Percentiles rank a stretch among this genome's conserved stretches.
These are phyloP conservation scores for Nyctanthes arbortristis DNA, from an alignment of 257 asterid species.

Conservation along the genomic window DNA sequence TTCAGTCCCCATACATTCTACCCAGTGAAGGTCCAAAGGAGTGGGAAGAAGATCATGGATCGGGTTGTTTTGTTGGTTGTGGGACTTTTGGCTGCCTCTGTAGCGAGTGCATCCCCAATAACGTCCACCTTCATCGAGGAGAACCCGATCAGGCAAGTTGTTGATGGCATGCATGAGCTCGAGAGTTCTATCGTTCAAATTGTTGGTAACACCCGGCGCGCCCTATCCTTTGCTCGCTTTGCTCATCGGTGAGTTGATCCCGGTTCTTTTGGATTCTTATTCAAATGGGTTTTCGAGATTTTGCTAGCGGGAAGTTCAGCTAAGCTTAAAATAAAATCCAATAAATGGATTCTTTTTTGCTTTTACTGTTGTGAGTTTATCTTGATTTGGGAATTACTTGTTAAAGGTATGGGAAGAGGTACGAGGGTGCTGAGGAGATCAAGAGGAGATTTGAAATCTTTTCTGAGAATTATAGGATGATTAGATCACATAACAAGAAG, in stretches of 20 bases:
- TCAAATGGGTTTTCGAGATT: not conserved
- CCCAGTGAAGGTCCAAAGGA: not conserved
- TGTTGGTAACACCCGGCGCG: slow-evolving; percentile 70
- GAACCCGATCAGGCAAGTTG: slow-evolving; percentile 92
- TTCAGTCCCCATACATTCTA: not conserved
- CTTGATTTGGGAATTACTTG: slow-evolving; percentile 9
- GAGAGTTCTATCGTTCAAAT: slow-evolving; percentile 53
- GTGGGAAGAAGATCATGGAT: slow-evolving; percentile 38
- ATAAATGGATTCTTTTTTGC: too few species aligned
- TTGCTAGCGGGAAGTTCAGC: not conserved
- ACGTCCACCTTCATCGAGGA: slow-evolving; percentile 40
- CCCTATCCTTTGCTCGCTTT: slow-evolving; percentile 79
- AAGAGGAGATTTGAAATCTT: slow-evolving; percentile 67
- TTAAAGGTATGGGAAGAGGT: slow-evolving; percentile 69
- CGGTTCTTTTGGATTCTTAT: not conserved
- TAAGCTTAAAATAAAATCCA: too few species aligned
- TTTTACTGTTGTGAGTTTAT: not conserved
- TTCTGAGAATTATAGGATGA: slow-evolving; percentile 63
- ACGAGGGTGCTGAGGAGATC: slow-evolving; percentile 68
- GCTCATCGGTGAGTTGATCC: slow-evolving; percentile 55
- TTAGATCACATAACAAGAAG: slow-evolving; percentile 82
- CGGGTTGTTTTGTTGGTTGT: slow-evolving; percentile 35
- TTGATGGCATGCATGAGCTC: slow-evolving; percentile 64
- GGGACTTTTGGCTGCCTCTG: slow-evolving; percentile 43
- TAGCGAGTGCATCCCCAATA: slow-evolving; percentile 35